Conservation (phyloP, 2,329 filamentous ascomycete species). For the Xylaria multiplex region DNA sequence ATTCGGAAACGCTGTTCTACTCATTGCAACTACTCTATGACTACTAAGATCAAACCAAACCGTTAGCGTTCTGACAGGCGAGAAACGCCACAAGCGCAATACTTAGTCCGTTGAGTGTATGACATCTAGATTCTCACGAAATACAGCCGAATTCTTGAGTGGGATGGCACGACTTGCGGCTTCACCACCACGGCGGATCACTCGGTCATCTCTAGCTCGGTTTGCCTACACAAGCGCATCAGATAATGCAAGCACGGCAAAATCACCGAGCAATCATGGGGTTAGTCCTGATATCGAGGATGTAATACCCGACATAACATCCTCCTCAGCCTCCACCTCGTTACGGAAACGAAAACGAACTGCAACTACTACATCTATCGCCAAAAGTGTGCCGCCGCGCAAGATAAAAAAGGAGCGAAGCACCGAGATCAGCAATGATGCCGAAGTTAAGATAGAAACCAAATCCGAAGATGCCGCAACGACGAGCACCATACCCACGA, state of each 20-base stretch:
- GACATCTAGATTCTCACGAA: slow-evolving; percentile 19
- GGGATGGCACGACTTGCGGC: slow-evolving; percentile 39
- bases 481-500: background rate
- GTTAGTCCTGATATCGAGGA: slow-evolving; percentile 48
- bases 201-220: slow-evolving; percentile 47
- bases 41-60: background rate
- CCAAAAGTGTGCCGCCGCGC: slow-evolving; percentile 22
- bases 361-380: slow-evolving; percentile 15
- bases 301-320: slow-evolving; percentile 37
- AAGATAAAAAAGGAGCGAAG: slow-evolving; percentile 38
- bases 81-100: background rate
- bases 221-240: slow-evolving; percentile 44
- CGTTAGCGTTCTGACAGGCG: background rate
- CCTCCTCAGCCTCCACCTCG: slow-evolving; percentile 17
- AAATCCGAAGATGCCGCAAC: slow-evolving; percentile 19
- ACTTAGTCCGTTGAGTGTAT: background rate
- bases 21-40: background rate
- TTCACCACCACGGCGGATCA: slow-evolving; percentile 48
- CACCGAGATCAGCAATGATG: slow-evolving; percentile 18
- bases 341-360: slow-evolving; percentile 46
- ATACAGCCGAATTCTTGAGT: slow-evolving; percentile 21
- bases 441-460: slow-evolving; percentile 18
- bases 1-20: too few relatives aligned
- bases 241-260: slow-evolving; percentile 2
- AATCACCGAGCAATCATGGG: slow-evolving; percentile 30